Base-by-base conservation (phyloP, 2,329 filamentous ascomycete species). In the Lomentospora prolificans region DNA sequence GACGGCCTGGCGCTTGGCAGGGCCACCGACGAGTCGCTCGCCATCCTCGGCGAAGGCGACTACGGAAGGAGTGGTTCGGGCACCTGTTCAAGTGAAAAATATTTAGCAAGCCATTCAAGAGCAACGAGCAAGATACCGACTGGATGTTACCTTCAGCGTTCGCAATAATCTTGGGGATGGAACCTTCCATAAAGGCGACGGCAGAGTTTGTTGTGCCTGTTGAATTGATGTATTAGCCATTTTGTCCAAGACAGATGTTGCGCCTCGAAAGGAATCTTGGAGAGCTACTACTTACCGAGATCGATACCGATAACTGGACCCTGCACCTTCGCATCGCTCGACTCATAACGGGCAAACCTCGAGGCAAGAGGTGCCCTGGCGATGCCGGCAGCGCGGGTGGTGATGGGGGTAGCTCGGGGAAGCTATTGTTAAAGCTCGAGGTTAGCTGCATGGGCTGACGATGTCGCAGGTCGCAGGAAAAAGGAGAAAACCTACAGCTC, bases 291-390 rank as follows among this genome's bases (percentile, higher is more conserved):
- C 82, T 69, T 80, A 86, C 92, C 92, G 68, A 97, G 77, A 81
- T 97, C 92, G 72, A 97, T 96, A 86, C 94, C 94, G 69, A 97
- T 96, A 72, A 97, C 92, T 68, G 89, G 77, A 69, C 94, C 94
- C 78, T 92, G 89, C 59, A 97, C 89, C 84, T 96, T 96, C 66
- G 81, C 82, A 63, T 87, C 85, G 39, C 64, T 64, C 56, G 66
- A 61, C 72, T 87, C 86, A 77, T 87, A 90, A 66, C 87, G 81
- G 68, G 86, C 83, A 70, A 92, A 89, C 66, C 83, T 82, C 62
- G 87, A 83, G 62, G 79, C 79, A 66, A 89, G 72, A 62, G 89
- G 84, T 65, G 86, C 81, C 75, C 85, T 85, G 70, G 84, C 74
- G 68, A 82, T 75, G 58, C 81, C 77, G 65, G 84, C 79, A 67